Base-by-base conservation (phyloP, 352 stramenopile species). In the Phytophthora europaea region DNA sequence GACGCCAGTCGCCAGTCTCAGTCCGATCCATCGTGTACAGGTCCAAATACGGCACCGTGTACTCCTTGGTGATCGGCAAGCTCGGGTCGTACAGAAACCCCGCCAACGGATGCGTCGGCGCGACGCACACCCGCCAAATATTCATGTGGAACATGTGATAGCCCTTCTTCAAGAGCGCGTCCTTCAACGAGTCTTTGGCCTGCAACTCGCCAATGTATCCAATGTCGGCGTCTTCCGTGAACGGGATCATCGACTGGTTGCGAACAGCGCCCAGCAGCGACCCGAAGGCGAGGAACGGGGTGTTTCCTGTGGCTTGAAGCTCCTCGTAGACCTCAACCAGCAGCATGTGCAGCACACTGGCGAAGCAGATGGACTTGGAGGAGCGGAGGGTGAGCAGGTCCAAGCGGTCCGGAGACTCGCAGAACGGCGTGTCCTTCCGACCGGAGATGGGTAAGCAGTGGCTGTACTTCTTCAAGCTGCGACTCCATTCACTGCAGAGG, bases 211-310 rank as follows among this genome's bases (percentile, higher is more conserved):
- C 54, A 12, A 67, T 65, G 70, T 75, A 86, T 0, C 74, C 80
- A n/a, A 89, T 67, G 48, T 89, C 82, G n/a, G 57, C 73, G 59
- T 89, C 82, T 47, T 86, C 78, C 5, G 81, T 86, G 70, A 80
- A 88, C 6, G 81, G 72, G 50, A 86, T 85, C 38, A 78, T 67
- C 61, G 76, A 72, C 6, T 38, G 50, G 53, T 83, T 75, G n/a
- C 79, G 76, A 13, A 88, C 61, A 9, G 78, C 81, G 20, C 81
- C 81, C 1, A 88, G 72, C 47, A 88, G 52, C 36, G 81, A 76
- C 48, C 82, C 82, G 36, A 72, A 89, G 3, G 78, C 58, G 33
- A 89, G 54, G 23, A 72, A 63, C 31, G 79, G 82, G 18, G 62
- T 43, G 13, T 57, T 73, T 6, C 61, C 63, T 23, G 76, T 61